A percentile compares a stretch with the other conserved stretches of the same genome.
Conservation (phyloP, 2,329 filamentous ascomycete genomes). For the Cryoendolithus antarcticus region DNA sequence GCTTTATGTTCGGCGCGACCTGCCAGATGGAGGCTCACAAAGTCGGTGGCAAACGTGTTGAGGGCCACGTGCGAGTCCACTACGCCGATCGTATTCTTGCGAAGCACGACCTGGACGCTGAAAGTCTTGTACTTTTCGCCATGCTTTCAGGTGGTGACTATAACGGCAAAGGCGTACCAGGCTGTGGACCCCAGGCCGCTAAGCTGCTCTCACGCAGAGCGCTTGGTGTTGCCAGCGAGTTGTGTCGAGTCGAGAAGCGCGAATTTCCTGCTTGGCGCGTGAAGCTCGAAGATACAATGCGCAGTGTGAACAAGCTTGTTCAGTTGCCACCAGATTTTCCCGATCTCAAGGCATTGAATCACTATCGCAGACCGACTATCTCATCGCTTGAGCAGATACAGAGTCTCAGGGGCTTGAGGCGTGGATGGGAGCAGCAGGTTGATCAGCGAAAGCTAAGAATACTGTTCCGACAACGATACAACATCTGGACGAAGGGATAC, state of each 20-base stretch:
- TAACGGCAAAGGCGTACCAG: constrained; percentile 22
- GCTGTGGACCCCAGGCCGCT: constrained; percentile 25
- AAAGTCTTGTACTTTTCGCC: constrained; percentile 29
- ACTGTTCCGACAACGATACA: constrained; percentile 24
- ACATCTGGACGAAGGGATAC: constrained; percentile 26
- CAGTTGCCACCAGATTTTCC: constrained; percentile 17
- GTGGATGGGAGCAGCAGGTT: constrained; percentile 20
- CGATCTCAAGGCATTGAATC: constrained; percentile 17
- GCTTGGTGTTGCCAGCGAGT: constrained; percentile 22
- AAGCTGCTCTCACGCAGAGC: constrained; percentile 16
- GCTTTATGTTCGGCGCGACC: constrained; percentile 36
- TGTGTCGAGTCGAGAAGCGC: constrained; percentile 13
- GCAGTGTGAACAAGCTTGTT: constrained; percentile 5
- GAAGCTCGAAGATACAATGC: constrained; percentile 12
- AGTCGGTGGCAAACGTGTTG: constrained; percentile 27
- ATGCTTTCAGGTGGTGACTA: constrained; percentile 33
- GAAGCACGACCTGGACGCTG: constrained; percentile 20
- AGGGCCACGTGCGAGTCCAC: constrained; percentile 22
- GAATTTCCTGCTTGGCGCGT: constrained; percentile 17
- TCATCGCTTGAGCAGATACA: constrained; percentile 21
- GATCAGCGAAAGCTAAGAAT: constrained; percentile 24
- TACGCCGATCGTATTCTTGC: constrained; percentile 17
- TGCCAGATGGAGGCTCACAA: constrained; percentile 26
- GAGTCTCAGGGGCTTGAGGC: constrained; percentile 17
- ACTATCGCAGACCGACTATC: constrained; percentile 27